phyloP scores from a whole-genome alignment of 768 basidiomycete genomes.

The Hemileccinum rubropunctum region DNA sequence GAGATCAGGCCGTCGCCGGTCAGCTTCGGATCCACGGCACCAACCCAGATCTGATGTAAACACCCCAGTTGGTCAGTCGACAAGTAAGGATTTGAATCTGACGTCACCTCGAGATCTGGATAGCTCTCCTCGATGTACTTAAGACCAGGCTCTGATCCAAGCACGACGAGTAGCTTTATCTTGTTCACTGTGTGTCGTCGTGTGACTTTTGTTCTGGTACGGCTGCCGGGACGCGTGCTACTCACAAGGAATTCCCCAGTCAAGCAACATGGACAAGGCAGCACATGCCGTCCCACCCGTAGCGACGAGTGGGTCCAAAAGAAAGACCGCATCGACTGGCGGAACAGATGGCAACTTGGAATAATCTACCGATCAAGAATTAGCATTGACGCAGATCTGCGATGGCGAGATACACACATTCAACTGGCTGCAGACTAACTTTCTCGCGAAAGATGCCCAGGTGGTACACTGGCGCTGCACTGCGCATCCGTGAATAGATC shows the following conservation, averaged over 20 bases:
- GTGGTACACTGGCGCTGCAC: constrained; percentile 84
- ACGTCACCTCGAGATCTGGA: constrained; percentile 75
- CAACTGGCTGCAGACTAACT: constrained; percentile 83
- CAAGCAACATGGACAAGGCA: constrained; percentile 79
- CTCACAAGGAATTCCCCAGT: constrained; percentile 77
- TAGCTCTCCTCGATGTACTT: constrained; percentile 58
- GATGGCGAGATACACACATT: constrained; percentile 54
- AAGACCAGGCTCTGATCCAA: constrained; percentile 77
- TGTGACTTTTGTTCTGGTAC: background rate
- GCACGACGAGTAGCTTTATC: constrained; percentile 79
- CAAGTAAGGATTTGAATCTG: background rate
- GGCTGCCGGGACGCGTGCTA: background rate
- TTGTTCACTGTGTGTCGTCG: constrained; percentile 51
- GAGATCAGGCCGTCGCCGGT: constrained; percentile 75
- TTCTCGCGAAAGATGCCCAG: constrained; percentile 89
- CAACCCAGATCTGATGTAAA: constrained; percentile 72
- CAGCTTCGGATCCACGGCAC: constrained; percentile 71
- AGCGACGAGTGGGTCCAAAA: constrained; percentile 91
- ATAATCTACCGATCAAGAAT: constrained; percentile 55
- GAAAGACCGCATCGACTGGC: constrained; percentile 78
- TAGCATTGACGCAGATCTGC: background rate
- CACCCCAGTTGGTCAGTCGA: background rate
- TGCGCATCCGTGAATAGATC: constrained; percentile 24
- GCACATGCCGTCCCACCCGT: constrained; percentile 92
- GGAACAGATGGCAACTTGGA: constrained; percentile 80